phyloP scores from a whole-genome alignment of 805 yeast genomes.

The Saturnispora silvae region DNA sequence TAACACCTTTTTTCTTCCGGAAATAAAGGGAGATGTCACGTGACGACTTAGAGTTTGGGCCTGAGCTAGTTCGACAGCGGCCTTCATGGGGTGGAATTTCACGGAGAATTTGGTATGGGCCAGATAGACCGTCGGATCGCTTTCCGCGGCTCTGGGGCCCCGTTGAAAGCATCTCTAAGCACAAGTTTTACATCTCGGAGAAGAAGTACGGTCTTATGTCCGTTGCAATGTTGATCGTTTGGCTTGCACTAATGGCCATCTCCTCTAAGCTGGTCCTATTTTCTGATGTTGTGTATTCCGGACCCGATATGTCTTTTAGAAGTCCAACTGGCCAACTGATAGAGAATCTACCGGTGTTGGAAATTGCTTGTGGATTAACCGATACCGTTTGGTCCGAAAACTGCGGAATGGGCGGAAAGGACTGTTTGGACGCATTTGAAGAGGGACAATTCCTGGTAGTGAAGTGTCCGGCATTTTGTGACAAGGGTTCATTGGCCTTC shows the following conservation, averaged over 20 bases:
- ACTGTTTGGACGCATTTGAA: constrained; percentile 32
- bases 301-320: no score
- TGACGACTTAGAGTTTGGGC: constrained; percentile 5
- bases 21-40: no score
- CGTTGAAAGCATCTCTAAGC: no score
- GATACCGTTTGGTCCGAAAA: constrained; percentile 53
- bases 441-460: constrained; percentile 37
- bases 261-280: background rate
- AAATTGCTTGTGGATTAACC: constrained; percentile 40
- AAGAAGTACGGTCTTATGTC: no score
- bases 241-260: no score
- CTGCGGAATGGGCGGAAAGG: constrained; percentile 65
- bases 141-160: background rate
- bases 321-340: no score
- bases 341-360: no score
- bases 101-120: background rate
- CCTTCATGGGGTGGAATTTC: background rate
- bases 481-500: constrained; percentile 44
- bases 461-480: constrained; percentile 85
- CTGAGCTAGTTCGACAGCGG: background rate
- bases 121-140: background rate
- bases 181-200: no score
- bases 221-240: no score
- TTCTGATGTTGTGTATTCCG: background rate
- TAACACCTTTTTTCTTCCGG: background rate